These are phyloP conservation scores for Pseudognaphalium luteoalbum DNA, from an alignment of 129 eudicot species.

Conservation along the genomic window DNA sequence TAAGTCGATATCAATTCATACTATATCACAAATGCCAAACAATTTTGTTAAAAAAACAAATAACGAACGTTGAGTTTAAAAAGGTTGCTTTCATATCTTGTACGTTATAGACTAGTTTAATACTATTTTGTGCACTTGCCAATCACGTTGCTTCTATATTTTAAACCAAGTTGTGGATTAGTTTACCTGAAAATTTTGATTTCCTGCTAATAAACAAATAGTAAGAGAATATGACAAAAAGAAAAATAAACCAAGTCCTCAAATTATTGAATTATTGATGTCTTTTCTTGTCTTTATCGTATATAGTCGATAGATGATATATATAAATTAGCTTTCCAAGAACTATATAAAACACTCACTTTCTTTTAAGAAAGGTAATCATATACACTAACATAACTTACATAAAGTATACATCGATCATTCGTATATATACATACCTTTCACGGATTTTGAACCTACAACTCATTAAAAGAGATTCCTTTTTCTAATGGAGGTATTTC, in stretches of 20 bases:
- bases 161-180: slow-evolving; percentile 30
- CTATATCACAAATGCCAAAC: not conserved
- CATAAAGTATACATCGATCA: no score
- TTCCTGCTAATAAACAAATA: not conserved
- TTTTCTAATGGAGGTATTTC: no score
- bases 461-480: no score
- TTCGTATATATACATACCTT: no score
- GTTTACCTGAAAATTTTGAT: slow-evolving; percentile 7
- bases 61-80: not conserved
- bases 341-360: not conserved
- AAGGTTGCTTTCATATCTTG: slow-evolving; percentile 17
- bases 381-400: no score
- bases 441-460: no score
- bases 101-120: slow-evolving; percentile 11
- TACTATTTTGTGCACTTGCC: slow-evolving; percentile 15
- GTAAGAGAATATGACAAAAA: slow-evolving; percentile 19
- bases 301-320: slow-evolving; percentile 24
- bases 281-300: slow-evolving; percentile 26
- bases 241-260: not conserved
- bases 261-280: slow-evolving; percentile 7
- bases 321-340: slow-evolving; percentile 27
- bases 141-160: slow-evolving; percentile 16
- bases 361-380: no score
- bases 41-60: not conserved
- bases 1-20: slow-evolving; percentile 25